Percentiles rank a stretch among this genome's conserved stretches.
These are phyloP conservation scores for Ceratonia siliqua DNA, from an alignment of 306 rosid species.

Conservation along the genomic window DNA sequence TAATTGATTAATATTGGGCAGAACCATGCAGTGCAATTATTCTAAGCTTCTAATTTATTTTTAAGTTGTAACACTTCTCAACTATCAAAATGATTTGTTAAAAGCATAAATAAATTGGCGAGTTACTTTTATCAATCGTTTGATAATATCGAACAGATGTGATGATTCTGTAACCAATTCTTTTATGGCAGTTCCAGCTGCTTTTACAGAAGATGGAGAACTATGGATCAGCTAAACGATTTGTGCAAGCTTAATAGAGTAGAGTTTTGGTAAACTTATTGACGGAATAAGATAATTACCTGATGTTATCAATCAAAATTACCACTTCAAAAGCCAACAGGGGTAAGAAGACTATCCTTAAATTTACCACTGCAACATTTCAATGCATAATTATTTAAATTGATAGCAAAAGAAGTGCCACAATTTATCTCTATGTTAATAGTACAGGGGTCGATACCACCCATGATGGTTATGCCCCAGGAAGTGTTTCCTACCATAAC, in stretches of 20 bases:
- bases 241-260: constrained; percentile 14
- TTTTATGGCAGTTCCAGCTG: constrained; percentile 20
- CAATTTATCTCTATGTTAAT: constrained; percentile 17
- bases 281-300: constrained; percentile 43
- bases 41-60: background rate
- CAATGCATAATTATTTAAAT: constrained; percentile 27
- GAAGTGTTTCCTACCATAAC: constrained; percentile 57
- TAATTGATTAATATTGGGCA: background rate
- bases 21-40: constrained; percentile 10
- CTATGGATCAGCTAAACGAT: constrained; percentile 9
- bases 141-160: background rate
- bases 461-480: constrained; percentile 11
- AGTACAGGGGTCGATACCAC: background rate
- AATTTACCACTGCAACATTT: constrained; percentile 61
- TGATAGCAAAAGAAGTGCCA: constrained; percentile 6
- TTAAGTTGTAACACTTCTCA: background rate
- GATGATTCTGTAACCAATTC: constrained; percentile 14
- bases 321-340: constrained; percentile 66
- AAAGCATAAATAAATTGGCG: constrained; percentile 6
- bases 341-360: constrained; percentile 82
- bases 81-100: background rate
- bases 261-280: background rate
- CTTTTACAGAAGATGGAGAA: constrained; percentile 9
- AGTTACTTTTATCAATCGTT: constrained; percentile 7
- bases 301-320: constrained; percentile 81